These are phyloP conservation scores for Ogataea thermomethanolica DNA, from an alignment of 805 yeast species.

Conservation along the genomic window DNA sequence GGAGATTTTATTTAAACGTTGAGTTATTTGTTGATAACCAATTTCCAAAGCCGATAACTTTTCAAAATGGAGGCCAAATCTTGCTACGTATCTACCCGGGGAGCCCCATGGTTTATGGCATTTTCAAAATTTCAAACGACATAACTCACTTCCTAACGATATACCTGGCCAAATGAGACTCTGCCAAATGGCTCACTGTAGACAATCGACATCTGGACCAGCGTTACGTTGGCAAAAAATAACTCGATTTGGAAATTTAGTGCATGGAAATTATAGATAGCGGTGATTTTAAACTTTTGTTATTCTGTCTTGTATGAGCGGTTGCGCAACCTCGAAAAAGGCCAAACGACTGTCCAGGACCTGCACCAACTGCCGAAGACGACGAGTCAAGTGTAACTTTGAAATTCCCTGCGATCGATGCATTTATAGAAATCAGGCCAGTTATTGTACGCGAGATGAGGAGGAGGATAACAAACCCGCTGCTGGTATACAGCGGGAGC, in stretches of 20 bases:
- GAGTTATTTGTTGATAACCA: too few relatives aligned
- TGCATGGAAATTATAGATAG: not conserved
- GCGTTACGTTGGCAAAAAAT: not conserved
- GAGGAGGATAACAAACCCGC: slow-evolving; percentile 26
- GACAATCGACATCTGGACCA: too few relatives aligned
- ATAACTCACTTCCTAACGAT: too few relatives aligned
- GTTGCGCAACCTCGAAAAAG: slow-evolving; percentile 4
- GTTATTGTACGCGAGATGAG: slow-evolving; percentile 28
- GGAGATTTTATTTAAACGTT: too few relatives aligned
- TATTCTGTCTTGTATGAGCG: not conserved
- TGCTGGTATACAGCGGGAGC: slow-evolving; percentile 13
- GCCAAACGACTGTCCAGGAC: slow-evolving; percentile 36
- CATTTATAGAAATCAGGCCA: slow-evolving; percentile 27
- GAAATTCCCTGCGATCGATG: slow-evolving; percentile 43
- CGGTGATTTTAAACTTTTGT: too few relatives aligned
- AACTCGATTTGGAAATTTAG: slow-evolving; percentile 4
- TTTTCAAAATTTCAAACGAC: too few relatives aligned
- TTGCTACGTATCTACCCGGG: too few relatives aligned
- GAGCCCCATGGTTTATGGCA: too few relatives aligned
- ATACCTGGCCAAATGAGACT: not conserved
- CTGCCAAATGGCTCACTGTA: not conserved
- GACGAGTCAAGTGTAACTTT: slow-evolving; percentile 46
- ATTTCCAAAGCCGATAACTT: too few relatives aligned
- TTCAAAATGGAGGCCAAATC: too few relatives aligned
- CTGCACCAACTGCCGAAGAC: slow-evolving; percentile 40